Base-by-base conservation (phyloP, 345 rosid genomes). In the Boechera stricta region DNA sequence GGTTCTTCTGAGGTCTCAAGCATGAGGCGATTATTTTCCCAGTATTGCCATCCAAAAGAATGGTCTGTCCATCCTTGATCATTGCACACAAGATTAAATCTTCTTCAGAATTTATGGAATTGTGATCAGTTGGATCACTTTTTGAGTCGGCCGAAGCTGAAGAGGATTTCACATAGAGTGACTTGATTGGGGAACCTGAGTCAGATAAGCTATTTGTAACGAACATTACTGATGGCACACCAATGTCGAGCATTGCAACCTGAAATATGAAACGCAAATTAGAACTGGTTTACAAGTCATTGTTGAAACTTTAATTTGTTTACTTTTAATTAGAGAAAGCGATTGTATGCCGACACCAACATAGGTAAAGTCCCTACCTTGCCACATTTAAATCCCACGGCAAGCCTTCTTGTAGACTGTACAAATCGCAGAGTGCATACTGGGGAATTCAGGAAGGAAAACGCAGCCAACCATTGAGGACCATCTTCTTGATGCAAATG, bases 361-460 rank as follows among this genome's bases (percentile, higher is more conserved):
- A 29, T 52, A 52, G 57, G 64, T 47, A 75, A 67, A 83, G 65
- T 81, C 85, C 61, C 67, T 68, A 93, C 98, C 83, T 67, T 82
- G 78, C 94, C 94, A 85, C 94, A 88, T 60, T 84, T 81, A 87
- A 87, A 91, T 67, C 94, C 97, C 32, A 91, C 94, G 44, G 87
- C 91, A 71, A 94, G 92, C 83, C 79, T 86, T 73, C 66, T 72
- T 71, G 89, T 87, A 77, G 52, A 81, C 58, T 85, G 83, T 45
- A 87, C 78, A 74, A 90, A 87, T 63, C 75, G 80, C 55, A 91
- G 73, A 36, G 83, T 65, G 72, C 81, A 74, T 42, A 91, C 76
- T 15, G 91, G 87, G 74, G 98, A 91, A 72, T 44, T 79, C 44
- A 87, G 79, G 69, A 87, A 77, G 64, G 91, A 82, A 82, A 87